Evolutionary conservation across 108 stramenopile genomes (phyloP).

Genomic region (Skeletonema tropicum): DNA sequence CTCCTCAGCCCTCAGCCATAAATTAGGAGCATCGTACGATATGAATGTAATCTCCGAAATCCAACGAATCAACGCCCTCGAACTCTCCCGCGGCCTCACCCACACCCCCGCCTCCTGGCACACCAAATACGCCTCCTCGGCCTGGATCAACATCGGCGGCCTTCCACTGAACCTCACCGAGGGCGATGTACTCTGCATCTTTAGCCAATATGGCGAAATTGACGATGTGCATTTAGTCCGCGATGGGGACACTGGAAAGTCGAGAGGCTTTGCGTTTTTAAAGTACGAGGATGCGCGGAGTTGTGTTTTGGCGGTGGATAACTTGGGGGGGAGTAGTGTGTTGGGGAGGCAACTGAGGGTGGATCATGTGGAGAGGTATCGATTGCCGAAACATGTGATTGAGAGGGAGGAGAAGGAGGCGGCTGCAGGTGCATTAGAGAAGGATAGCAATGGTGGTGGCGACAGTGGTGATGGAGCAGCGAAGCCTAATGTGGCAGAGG

Average conservation of each 20-base stretch:
- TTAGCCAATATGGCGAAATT: constrained; percentile 93
- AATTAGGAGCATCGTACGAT: background rate
- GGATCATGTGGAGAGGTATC: constrained; percentile 97
- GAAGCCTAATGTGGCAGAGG: constrained; percentile 21
- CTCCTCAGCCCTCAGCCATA: too few relatives aligned
- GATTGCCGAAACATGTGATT: constrained; percentile 88
- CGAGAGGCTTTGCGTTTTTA: constrained; percentile 84
- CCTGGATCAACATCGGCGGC: constrained; percentile 97
- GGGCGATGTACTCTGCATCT: constrained; percentile 95
- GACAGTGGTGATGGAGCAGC: constrained; percentile 10
- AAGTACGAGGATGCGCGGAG: constrained; percentile 94
- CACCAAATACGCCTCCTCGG: constrained; percentile 85
- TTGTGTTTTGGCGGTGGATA: constrained; percentile 98
- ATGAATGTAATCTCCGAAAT: constrained; percentile 93
- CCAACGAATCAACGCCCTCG: constrained; percentile 88
- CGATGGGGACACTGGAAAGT: constrained; percentile 94
- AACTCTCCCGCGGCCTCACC: constrained; percentile 84
- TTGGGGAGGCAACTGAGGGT: constrained; percentile 89
- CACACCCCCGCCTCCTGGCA: constrained; percentile 97
- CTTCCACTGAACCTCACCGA: constrained; percentile 89
- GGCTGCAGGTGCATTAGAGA: constrained; percentile 5
- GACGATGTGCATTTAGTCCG: constrained; percentile 96
- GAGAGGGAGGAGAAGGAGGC: constrained; percentile 71
- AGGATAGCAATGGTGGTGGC: background rate
- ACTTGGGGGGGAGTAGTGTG: constrained; percentile 83